Evolutionary conservation across 768 basidiomycete species (phyloP), one percentile per base, ranked within the genome.

Genomic region (Podaxis sp.): DNA sequence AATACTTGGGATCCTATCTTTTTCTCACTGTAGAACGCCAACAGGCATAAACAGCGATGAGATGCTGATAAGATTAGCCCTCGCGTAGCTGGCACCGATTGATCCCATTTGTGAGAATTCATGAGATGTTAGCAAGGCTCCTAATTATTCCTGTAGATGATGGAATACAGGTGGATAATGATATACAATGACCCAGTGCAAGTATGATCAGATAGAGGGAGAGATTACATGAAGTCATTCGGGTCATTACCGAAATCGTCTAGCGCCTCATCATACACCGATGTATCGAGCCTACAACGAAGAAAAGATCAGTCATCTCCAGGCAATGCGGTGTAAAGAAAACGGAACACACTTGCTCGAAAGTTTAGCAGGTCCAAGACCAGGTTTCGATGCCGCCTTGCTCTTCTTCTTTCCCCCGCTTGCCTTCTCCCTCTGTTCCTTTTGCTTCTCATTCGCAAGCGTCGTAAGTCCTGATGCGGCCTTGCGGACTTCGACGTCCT

Each of bases 401-500:
- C 81, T 75, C 77, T 95, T 95, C 79, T 94, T 96, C 84, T 95
- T 97, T 32, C 56, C 56, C 13, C 93, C 93, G 62, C 85, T 88
- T 1, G 86, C 80, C 72, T 90, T 92, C 37, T 95, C 93, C 64
- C 89, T 82, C 66, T 89, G 87, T 70, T 93, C 93, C 74, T 86
- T 91, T 76, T 95, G 92, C 77, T 98, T 99, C 77, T 95, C 93
- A 68, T 96, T 98, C 53, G 94, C 90, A 5, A 98, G 79, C 2
- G 91, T 88, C 14, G 91, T 93, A 57, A 99, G 76, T 3, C 79
- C 86, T 53, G 86, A 90, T 0, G 93, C 91, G 0, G 85, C 91
- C 71, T 98, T 98, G 63, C 95, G 84, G 27, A 94, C 88, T 66
- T 99, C 96, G 55, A 94, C 86, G 63, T 98, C 94, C 67, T 88